Evolutionary conservation across 129 eudicot species (phyloP).

Genomic region (Pseudognaphalium luteoalbum): DNA sequence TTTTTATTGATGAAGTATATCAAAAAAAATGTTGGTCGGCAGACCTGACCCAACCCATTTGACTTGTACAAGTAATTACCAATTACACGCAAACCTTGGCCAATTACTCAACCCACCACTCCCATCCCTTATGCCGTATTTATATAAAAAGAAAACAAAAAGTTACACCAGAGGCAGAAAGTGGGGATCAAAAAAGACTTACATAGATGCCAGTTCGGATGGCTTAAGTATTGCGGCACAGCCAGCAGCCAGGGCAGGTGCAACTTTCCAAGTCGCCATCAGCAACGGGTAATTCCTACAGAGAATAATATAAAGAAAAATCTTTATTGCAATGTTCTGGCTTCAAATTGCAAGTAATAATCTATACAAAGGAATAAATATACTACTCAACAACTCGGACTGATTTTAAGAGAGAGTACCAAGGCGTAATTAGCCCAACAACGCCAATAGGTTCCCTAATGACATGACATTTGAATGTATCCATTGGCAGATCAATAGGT

Average conservation of each 20-base stretch:
- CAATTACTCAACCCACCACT: background rate
- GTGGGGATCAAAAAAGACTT: conserved; percentile 29
- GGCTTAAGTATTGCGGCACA: conserved; percentile 98
- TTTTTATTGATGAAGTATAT: too few relatives aligned
- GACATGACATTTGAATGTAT: conserved; percentile 75
- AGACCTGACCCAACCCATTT: background rate
- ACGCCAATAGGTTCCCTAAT: conserved; percentile 88
- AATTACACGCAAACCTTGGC: background rate
- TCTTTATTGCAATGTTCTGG: background rate
- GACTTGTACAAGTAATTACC: background rate
- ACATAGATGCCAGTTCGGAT: conserved; percentile 91
- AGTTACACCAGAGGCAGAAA: background rate
- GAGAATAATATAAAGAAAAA: background rate
- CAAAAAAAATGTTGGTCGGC: background rate
- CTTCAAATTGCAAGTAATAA: background rate
- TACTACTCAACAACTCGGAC: background rate
- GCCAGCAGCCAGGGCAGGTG: conserved; percentile 99
- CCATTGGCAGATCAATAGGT: conserved; percentile 79
- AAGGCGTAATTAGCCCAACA: conserved; percentile 95
- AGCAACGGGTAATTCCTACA: conserved; percentile 91
- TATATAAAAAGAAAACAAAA: too few relatives aligned
- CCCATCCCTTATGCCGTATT: background rate
- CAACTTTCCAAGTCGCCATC: conserved; percentile 99
- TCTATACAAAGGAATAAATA: background rate
- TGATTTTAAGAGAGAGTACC: conserved; percentile 47